Evolutionary conservation across 768 basidiomycete species (phyloP), one percentile per base, ranked within the genome.

Genomic region (Lentinula aciculospora): DNA sequence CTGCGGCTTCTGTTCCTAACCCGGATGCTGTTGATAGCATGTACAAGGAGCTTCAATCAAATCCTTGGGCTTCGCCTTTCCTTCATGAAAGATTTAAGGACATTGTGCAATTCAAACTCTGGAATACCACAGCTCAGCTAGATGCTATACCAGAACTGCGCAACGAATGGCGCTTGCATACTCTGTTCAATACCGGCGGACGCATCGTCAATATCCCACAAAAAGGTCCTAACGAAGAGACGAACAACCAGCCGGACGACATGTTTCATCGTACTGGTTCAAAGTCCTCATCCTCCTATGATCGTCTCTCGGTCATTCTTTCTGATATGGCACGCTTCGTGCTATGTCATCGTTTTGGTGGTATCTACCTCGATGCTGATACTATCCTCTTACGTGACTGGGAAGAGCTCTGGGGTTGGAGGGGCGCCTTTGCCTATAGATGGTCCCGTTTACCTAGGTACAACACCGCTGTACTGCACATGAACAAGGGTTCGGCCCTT

Each of bases 321-420:
- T 88, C 86, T 19, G 89, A 91, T 66, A 93, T 98, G 88, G 96
- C 93, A 17, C 88, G 96, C 23, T 99, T 98, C 70, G 86, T 98
- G 57, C 79, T 99, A n/a, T 94, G 92, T 60, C 92, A 99, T 70
- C 88, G 94, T 21, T 98, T 89, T 66, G 96, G 97, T 23, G 96
- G 96, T 13, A 90, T 94, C 49, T 99, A 98, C 68, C 84, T 99
- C 53, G 96, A 99, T 66, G 94, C 95, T 9, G 97, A 98, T 68
- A 98, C 94, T 8, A 84, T 99, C 62, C 85, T 99, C 64, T 73
- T 99, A 31, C 88, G 97, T 21, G 96, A 99, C 67, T 99, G 97
- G 97, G 95, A 97, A 68, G 96, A 98, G 63, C 76, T 99, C 4
- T 98, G 93, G 93, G 93, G 92, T 28, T 97, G 92, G 88, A 85